Conservation (phyloP, 2,329 filamentous ascomycete species). For the Aureobasidium namibiae region DNA sequence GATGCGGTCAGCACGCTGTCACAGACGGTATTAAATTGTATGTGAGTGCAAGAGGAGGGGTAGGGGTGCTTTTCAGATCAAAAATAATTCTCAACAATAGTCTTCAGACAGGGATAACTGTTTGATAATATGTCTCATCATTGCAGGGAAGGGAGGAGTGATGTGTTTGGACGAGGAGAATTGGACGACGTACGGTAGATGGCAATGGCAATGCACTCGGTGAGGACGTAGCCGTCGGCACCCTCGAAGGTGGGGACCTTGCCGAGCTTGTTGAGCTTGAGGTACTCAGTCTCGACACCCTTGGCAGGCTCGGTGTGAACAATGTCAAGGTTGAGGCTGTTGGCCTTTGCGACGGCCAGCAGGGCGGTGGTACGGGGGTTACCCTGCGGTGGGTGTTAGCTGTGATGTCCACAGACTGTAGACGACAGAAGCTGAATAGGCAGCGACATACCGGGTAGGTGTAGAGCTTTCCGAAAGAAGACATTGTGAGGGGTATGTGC, state of each 20-base stretch:
- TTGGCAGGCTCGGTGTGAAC: slow-evolving; percentile 62
- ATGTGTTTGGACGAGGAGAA: neutral
- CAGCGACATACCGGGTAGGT: slow-evolving; percentile 62
- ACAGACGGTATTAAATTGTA: neutral
- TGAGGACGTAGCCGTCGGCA: slow-evolving; percentile 80
- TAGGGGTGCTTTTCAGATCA: slow-evolving; percentile 55
- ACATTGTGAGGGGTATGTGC: slow-evolving; percentile 26
- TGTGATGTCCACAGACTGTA: neutral
- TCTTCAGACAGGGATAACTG: slow-evolving; percentile 99
- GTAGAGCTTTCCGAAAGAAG: slow-evolving; percentile 96
- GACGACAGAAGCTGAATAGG: neutral
- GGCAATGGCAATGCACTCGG: slow-evolving; percentile 87
- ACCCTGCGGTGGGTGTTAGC: slow-evolving; percentile 43
- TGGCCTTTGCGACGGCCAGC: slow-evolving; percentile 93
- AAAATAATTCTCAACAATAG: slow-evolving; percentile 80
- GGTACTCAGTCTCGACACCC: slow-evolving; percentile 65
- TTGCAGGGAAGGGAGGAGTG: slow-evolving; percentile 34
- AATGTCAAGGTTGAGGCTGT: slow-evolving; percentile 84
- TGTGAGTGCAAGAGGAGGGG: slow-evolving; percentile 11
- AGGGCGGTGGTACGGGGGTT: slow-evolving; percentile 87
- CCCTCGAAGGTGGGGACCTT: slow-evolving; percentile 92
- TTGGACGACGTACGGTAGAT: slow-evolving; percentile 67
- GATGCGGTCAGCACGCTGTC: slow-evolving; percentile 2
- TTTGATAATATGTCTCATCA: slow-evolving; percentile 67
- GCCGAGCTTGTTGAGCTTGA: slow-evolving; percentile 76